Conservation (phyloP, 108 stramenopile species). For the Cyclotella baltica region DNA sequence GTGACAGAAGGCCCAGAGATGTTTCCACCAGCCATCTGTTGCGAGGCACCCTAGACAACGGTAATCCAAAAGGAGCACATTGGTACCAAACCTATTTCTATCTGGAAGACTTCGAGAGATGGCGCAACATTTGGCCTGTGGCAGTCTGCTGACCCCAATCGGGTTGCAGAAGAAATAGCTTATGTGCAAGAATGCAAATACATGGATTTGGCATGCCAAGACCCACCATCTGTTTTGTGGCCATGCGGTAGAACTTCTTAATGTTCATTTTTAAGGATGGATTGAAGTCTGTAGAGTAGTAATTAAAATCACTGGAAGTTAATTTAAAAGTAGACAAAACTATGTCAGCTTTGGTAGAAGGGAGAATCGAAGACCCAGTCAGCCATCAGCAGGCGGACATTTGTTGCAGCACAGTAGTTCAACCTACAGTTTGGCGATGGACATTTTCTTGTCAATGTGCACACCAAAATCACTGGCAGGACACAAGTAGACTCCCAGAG, state of each 20-base stretch:
- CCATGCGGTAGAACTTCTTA: background rate
- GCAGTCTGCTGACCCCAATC: background rate
- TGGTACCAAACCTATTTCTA: background rate
- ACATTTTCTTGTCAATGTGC: background rate
- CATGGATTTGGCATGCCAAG: background rate
- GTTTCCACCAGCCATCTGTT: background rate
- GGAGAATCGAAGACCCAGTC: background rate
- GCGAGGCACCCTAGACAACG: background rate
- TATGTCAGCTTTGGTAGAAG: background rate
- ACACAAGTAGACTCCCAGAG: background rate
- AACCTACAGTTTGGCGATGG: background rate
- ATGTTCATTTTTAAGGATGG: background rate
- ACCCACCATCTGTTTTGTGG: background rate
- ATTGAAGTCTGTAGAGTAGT: background rate
- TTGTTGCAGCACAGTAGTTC: background rate
- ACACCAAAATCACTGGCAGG: conserved; percentile 1
- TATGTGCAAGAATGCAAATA: background rate
- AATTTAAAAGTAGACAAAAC: background rate
- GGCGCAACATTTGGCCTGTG: background rate
- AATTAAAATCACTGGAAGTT: background rate
- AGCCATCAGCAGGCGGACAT: background rate
- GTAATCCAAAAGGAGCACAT: background rate
- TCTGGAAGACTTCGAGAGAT: background rate
- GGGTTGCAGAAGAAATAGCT: background rate
- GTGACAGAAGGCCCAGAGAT: background rate